Evolutionary conservation across 371 early-diverging fungal species (phyloP), one percentile per base, ranked within the genome.

Genomic region (Amoeboaphelidium protococcarum): DNA sequence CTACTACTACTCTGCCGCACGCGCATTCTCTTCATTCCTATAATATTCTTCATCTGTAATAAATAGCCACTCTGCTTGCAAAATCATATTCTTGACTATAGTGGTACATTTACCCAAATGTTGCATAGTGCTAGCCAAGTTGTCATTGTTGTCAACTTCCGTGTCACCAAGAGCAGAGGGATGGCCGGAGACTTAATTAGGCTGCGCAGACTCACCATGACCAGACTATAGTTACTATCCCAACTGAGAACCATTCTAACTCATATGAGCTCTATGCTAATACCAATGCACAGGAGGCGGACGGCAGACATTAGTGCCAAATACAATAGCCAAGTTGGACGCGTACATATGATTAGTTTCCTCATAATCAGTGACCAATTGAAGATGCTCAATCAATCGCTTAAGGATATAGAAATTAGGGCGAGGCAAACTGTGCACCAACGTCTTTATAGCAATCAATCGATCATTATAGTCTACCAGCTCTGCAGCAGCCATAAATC

Each of bases 261-360:
- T 31, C 37, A 31, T 31, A 10, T 31, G 6, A 31, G 6, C 37
- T 16, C 37, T 31, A 6, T 16, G 6, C 37, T 31, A 6, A 31
- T 31, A 31, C 37, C 37, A 31, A n/a, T 73, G 67, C 0, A 74
- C 67, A 1, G 80, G 78, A 2, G 66, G 75, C 10, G 83, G 74
- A 19, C 77, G 76, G 45, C 82, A 54, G 42, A 82, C 56, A 2
- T 76, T 78, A 1, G 83, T 82, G 2, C 82, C 82, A 68, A 82
- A 82, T 42, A 82, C 83, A 50, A 82, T 77, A 1, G 83, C 82
- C 25, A 82, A 62, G 46, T 82, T 82, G 23, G 76, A 74, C 16
- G 78, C 80, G 52, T 80, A 81, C 83, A 82, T 82, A 51, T 82
- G 80, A 52, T 81, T 82, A 52, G 66, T 64, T 37, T 78, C 78